phyloP scores from a whole-genome alignment of 345 rosid species.

The Gynandropsis gynandra region DNA sequence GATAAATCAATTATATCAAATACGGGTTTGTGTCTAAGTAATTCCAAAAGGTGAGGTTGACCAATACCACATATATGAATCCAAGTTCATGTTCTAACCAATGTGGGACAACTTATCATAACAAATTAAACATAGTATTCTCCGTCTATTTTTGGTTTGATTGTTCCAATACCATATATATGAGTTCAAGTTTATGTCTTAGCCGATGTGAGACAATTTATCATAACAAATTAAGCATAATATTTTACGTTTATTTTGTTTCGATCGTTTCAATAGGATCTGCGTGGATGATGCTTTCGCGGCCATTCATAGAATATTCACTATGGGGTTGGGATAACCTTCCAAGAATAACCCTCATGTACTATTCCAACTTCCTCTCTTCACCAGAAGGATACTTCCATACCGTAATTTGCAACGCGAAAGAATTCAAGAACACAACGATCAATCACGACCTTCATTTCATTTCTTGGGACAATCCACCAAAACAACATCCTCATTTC shows the following conservation, averaged over 20 bases:
- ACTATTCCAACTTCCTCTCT: conserved; percentile 82
- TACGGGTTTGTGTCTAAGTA: too few relatives aligned
- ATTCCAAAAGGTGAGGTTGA: too few relatives aligned
- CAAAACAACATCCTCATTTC: conserved; percentile 87
- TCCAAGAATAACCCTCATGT: conserved; percentile 75
- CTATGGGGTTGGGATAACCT: conserved; percentile 93
- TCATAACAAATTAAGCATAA: too few relatives aligned
- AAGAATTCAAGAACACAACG: conserved; percentile 59
- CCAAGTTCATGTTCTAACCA: too few relatives aligned
- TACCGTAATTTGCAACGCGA: conserved; percentile 75
- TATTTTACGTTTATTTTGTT: conserved; percentile 7
- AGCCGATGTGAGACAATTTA: too few relatives aligned
- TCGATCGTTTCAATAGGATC: conserved; percentile 45
- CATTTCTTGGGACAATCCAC: conserved; percentile 94
- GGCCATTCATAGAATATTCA: conserved; percentile 69
- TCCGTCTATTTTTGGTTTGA: too few relatives aligned
- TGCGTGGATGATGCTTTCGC: conserved; percentile 92
- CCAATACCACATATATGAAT: too few relatives aligned
- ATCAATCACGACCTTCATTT: conserved; percentile 91
- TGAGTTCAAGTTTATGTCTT: too few relatives aligned
- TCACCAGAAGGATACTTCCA: conserved; percentile 94
- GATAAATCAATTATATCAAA: too few relatives aligned
- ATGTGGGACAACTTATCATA: too few relatives aligned
- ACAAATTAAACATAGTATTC: too few relatives aligned
- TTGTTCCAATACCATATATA: too few relatives aligned